Evolutionary conservation across 768 basidiomycete genomes (phyloP), one percentile per base, ranked within the genome.

Genomic region (Cyclocybe aegerita): DNA sequence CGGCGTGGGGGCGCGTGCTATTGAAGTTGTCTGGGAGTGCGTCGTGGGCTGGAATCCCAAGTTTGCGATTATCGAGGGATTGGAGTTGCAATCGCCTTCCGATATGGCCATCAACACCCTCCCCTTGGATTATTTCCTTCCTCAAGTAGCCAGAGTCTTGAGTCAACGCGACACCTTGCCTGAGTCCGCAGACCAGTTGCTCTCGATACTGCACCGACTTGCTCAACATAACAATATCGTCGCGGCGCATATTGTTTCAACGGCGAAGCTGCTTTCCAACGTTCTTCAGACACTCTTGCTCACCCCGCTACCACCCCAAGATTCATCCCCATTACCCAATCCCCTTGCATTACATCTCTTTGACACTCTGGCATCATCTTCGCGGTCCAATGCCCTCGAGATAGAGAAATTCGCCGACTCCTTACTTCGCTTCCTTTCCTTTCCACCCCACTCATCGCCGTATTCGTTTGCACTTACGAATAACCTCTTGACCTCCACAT

Each of bases 21-120:
- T 90, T 7, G 86, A 90, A 50, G 75, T 89, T 3, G 66, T 88
- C 15, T 91, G 89, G 88, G 80, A 82, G 51, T 85, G 83, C 46
- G 62, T 88, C 17, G 88, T 86, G 1, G 77, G 72, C n/a, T 89
- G 86, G 85, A 75, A 85, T 51, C 65, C 72, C 11, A 58, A 67
- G 10, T 47, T 69, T 1, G 42, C 58, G 32, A 60, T 65, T 30
- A 47, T 76, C 10, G 69, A 71, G 15, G 79, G 76, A 3, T 71
- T 83, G 6, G 86, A 89, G 57, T 55, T 83, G 30, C 70, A 68
- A 39, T 54, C 51, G 4, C 48, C 60, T 10, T 48, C 58, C 3
- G 67, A 70, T 30, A 39, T 55, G 29, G 58, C 63, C n/a, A 68
- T 75, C 30, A 57, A 60, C 8, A 68, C 69, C 0, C 56, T 76